Percentiles rank a stretch among this genome's conserved stretches.
Conservation (phyloP, 2,329 filamentous ascomycete genomes). For the Dothideomycetes sp. region DNA sequence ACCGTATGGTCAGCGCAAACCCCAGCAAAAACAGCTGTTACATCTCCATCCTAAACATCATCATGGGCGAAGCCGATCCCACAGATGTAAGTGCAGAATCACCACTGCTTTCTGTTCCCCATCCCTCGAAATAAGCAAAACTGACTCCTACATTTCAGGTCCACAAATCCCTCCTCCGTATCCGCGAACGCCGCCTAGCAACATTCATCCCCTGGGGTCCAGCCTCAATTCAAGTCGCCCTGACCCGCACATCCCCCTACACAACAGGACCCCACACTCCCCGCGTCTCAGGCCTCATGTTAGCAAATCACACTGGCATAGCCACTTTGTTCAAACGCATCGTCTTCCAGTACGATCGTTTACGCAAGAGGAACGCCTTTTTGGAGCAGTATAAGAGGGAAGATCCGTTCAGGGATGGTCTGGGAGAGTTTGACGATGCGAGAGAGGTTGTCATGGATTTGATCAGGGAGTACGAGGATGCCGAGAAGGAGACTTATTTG, state of each 20-base stretch:
- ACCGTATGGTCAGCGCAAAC: conserved; percentile 95
- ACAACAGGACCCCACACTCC: conserved; percentile 83
- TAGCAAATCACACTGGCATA: conserved; percentile 96
- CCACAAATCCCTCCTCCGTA: conserved; percentile 93
- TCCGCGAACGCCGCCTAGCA: conserved; percentile 84
- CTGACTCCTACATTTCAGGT: conserved; percentile 38
- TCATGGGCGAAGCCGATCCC: conserved; percentile 95
- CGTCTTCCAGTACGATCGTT: conserved; percentile 80
- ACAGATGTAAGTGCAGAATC: conserved; percentile 56
- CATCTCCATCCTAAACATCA: conserved; percentile 97
- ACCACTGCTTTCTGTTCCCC: not conserved
- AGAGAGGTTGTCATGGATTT: conserved; percentile 84
- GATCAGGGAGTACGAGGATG: conserved; percentile 91
- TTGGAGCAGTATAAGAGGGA: conserved; percentile 95
- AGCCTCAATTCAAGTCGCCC: conserved; percentile 90
- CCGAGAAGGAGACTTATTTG: conserved; percentile 82
- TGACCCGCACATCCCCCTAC: conserved; percentile 95
- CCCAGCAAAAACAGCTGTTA: conserved; percentile 97
- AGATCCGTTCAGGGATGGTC: conserved; percentile 79
- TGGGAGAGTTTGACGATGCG: conserved; percentile 92
- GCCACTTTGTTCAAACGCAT: conserved; percentile 95
- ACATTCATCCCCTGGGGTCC: conserved; percentile 98
- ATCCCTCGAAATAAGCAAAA: not conserved
- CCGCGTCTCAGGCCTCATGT: conserved; percentile 90
- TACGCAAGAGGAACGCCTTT: conserved; percentile 95